Percentiles rank a stretch among this genome's conserved stretches.
phyloP scores from a whole-genome alignment of 2,329 filamentous ascomycete genomes.

The Aspergillus thermomutatus region DNA sequence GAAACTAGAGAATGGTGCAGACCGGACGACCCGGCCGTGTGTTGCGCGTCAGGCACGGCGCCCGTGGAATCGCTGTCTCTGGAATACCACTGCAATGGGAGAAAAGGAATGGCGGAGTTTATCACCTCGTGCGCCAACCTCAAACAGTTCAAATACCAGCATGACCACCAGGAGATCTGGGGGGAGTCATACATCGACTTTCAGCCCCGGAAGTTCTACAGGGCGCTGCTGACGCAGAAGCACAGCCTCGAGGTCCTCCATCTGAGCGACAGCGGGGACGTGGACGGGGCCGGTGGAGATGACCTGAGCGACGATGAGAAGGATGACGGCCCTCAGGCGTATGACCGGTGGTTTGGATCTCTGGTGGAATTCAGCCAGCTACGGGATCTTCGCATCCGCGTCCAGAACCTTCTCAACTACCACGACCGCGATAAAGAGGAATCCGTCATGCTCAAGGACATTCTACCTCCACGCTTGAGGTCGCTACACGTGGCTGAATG shows the following conservation, averaged over 20 bases:
- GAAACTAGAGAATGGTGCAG: neutral
- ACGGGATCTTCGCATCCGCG: neutral
- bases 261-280: neutral
- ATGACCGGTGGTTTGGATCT: neutral
- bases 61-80: neutral
- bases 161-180: conserved; percentile 3
- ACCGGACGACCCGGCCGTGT: neutral
- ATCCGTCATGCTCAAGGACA: neutral
- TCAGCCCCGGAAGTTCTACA: conserved; percentile 5
- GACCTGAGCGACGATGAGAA: neutral
- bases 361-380: neutral
- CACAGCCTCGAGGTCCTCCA: conserved; percentile 10
- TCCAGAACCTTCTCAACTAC: neutral
- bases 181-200: neutral
- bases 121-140: conserved; percentile 13
- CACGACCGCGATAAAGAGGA: neutral
- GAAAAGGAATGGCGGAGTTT: conserved; percentile 6
- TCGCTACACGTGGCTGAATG: neutral
- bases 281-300: neutral
- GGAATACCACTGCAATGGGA: neutral
- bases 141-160: conserved; percentile 12
- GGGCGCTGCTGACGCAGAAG: conserved; percentile 8
- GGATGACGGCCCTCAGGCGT: neutral
- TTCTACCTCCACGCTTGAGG: neutral
- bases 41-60: neutral